phyloP scores from a whole-genome alignment of 106 monocot species.

The Platanthera guangdongensis region DNA sequence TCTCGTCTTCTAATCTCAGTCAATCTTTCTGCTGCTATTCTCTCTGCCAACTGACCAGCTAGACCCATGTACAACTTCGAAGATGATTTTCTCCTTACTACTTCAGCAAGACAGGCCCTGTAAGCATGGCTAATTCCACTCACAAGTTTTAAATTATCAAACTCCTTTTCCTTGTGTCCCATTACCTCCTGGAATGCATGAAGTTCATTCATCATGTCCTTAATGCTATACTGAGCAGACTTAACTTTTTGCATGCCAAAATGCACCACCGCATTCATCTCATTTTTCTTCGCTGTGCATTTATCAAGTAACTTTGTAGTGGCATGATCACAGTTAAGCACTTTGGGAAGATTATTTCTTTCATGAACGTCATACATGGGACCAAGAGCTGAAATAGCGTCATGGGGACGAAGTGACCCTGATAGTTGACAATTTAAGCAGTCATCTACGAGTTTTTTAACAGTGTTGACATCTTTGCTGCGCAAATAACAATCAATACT shows the following conservation, averaged over 20 bases:
- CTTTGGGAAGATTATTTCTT: conserved; percentile 62
- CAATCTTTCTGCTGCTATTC: conserved; percentile 75
- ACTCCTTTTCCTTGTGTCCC: conserved; percentile 76
- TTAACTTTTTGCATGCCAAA: conserved; percentile 78
- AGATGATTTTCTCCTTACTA: conserved; percentile 65
- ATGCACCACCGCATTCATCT: conserved; percentile 72
- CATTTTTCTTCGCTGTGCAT: conserved; percentile 65
- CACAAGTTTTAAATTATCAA: conserved; percentile 56
- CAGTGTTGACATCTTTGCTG: conserved; percentile 91
- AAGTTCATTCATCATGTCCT: conserved; percentile 66
- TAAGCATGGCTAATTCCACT: conserved; percentile 76
- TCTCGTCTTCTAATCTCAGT: conserved; percentile 66
- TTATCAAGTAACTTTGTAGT: conserved; percentile 49
- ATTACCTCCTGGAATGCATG: conserved; percentile 89
- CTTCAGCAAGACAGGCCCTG: conserved; percentile 83
- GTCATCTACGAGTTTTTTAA: conserved; percentile 92
- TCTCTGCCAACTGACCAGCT: conserved; percentile 84
- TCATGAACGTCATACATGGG: conserved; percentile 95
- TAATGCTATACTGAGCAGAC: conserved; percentile 50
- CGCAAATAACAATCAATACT: conserved; percentile 3
- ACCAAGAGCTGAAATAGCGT: conserved; percentile 88
- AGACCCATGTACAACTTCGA: conserved; percentile 87
- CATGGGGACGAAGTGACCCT: conserved; percentile 64
- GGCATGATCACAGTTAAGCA: conserved; percentile 42
- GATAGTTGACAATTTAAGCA: conserved; percentile 54